phyloP scores from a whole-genome alignment of 2,329 filamentous ascomycete species.

The Penicillium concentricum region DNA sequence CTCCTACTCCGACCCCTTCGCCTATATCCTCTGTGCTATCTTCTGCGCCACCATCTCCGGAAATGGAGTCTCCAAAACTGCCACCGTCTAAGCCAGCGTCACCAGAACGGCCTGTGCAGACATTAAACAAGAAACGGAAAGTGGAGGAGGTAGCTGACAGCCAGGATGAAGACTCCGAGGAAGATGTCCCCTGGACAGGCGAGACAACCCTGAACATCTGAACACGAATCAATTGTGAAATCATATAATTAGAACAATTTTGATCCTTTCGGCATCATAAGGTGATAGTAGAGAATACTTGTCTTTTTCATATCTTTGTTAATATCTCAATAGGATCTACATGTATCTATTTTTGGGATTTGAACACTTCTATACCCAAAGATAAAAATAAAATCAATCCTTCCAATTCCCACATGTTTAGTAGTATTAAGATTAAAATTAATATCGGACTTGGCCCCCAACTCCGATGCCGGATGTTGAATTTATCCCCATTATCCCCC shows the following conservation, averaged over 20 bases:
- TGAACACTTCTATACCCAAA: not conserved
- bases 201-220: constrained; percentile 6
- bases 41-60: constrained; percentile 1
- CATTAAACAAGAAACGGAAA: constrained; percentile 42
- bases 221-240: not conserved
- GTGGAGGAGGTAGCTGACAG: constrained; percentile 46
- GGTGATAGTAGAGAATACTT: not conserved
- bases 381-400: not conserved
- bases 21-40: constrained; percentile 7
- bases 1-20: constrained; percentile 5
- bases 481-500: not conserved
- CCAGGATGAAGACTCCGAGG: constrained; percentile 43
- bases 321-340: not conserved
- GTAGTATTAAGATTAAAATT: not conserved
- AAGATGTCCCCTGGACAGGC: constrained; percentile 28
- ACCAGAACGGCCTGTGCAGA: not conserved
- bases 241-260: not conserved
- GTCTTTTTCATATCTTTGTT: not conserved
- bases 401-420: not conserved
- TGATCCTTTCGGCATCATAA: not conserved
- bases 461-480: not conserved
- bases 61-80: not conserved
- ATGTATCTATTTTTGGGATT: not conserved
- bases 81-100: not conserved
- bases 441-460: not conserved